Base-by-base conservation (phyloP, 2,329 filamentous ascomycete species). In the Venturia carpophila region DNA sequence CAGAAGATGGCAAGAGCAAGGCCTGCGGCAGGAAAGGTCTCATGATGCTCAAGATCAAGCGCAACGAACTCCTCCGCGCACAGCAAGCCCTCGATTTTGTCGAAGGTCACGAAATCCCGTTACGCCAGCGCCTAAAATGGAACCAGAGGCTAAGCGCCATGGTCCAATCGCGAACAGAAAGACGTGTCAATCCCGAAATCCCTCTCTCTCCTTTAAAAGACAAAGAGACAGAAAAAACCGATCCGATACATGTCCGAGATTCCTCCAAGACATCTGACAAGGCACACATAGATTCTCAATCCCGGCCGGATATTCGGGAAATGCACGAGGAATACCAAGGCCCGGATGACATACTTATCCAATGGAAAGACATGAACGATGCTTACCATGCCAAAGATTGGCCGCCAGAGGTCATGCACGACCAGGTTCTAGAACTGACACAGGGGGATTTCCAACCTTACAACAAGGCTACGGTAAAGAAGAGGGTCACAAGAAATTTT, bases 331-430 rank as follows among this genome's bases (percentile, higher is more conserved):
- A 70, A 68, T 30, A 67, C 66, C 15, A n/a, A 58, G 47, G 67
- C 13, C 21, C 21, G 62, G 17, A 70, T 70, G 13, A 68, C 72
- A 6, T 65, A 71, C 4, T 70, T 68, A 69, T 76, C 30, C 66
- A 69, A 30, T 77, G 75, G 75, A 70, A 71, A 6, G 71, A 77
- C 56, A 63, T 74, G 15, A 65, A 69, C 27, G 74, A 77, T 63
- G 72, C 71, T 15, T 66, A 73, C 24, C 73, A 72, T 37, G 69
- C 66, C 24, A 34, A 58, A 34, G 39, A 41, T 3, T 71, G 70
- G 70, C 70, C 68, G 9, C 39, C 62, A 19, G 61, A 60, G 19
- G 66, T 71, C n/a, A 41, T 45, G 58, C 70, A 71, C 43, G 66
- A 27, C 9, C 39, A 41, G 39, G 39, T 41, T 41, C 9, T 15